A percentile compares a stretch with the other conserved stretches of the same genome.
These are phyloP conservation scores for Aspergillus baeticus DNA, from an alignment of 495 filamentous ascomycete species.

Conservation along the genomic window DNA sequence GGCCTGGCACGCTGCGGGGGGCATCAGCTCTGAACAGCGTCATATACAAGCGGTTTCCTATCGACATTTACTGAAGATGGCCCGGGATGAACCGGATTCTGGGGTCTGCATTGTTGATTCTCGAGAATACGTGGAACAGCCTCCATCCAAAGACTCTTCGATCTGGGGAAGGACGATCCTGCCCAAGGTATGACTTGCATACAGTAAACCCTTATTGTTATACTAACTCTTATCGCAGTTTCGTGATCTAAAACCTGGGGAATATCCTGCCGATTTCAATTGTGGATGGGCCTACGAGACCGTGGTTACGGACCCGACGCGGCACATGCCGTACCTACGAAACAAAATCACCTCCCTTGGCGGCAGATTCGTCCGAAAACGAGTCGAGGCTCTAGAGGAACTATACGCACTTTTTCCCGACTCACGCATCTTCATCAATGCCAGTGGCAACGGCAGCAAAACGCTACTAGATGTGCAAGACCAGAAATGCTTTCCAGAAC, in stretches of 20 bases:
- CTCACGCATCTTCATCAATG: slow-evolving; percentile 44
- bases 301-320: slow-evolving; percentile 41
- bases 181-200: slow-evolving; percentile 28
- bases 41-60: slow-evolving; percentile 42
- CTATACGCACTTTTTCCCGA: slow-evolving; percentile 39
- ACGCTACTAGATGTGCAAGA: slow-evolving; percentile 38
- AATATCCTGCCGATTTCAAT: slow-evolving; percentile 39
- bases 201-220: background rate
- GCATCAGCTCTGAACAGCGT: slow-evolving; percentile 37
- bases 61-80: slow-evolving; percentile 40
- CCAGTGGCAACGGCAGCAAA: slow-evolving; percentile 41
- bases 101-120: slow-evolving; percentile 40
- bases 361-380: slow-evolving; percentile 37
- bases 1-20: slow-evolving; percentile 45
- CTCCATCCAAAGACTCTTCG: slow-evolving; percentile 34
- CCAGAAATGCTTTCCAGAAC: slow-evolving; percentile 38
- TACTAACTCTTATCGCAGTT: slow-evolving; percentile 27
- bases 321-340: slow-evolving; percentile 41
- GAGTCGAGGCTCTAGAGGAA: slow-evolving; percentile 38
- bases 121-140: slow-evolving; percentile 38
- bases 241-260: slow-evolving; percentile 30
- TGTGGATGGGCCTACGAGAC: slow-evolving; percentile 41
- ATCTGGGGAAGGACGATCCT: slow-evolving; percentile 41
- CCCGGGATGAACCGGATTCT: slow-evolving; percentile 34
- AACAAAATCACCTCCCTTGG: slow-evolving; percentile 32